A percentile compares a stretch with the other conserved stretches of the same genome.
Evolutionary conservation across 257 asterid genomes (phyloP).

Genomic region (Fraxinus cuspidata): DNA sequence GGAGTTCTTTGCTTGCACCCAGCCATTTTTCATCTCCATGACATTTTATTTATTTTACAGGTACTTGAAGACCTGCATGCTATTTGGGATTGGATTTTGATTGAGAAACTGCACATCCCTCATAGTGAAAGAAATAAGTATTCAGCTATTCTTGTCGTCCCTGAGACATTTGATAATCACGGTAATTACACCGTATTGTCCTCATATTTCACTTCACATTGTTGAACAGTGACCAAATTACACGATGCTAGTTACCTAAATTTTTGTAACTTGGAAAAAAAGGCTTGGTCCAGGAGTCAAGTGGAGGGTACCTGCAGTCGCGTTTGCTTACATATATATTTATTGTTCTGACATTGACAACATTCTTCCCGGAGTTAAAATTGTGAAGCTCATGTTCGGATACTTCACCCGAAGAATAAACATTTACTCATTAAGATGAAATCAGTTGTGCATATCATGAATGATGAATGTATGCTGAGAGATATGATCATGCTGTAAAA

Average conservation of each 20-base stretch:
- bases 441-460: conserved; percentile 6
- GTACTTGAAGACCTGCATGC: conserved; percentile 87
- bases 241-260: not conserved
- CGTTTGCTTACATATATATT: not conserved
- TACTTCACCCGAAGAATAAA: conserved; percentile 17
- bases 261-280: not conserved
- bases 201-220: conserved; percentile 19
- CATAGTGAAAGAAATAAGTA: conserved; percentile 66
- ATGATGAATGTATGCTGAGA: not conserved
- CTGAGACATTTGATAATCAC: conserved; percentile 90
- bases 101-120: conserved; percentile 68
- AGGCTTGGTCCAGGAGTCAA: not conserved
- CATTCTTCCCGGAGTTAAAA: conserved; percentile 13
- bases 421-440: not conserved
- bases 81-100: conserved; percentile 92
- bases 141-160: conserved; percentile 83
- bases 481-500: not conserved
- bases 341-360: not conserved
- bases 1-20: not conserved
- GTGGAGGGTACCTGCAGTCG: not conserved
- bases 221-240: conserved; percentile 3
- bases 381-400: not conserved
- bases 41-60: conserved; percentile 36
- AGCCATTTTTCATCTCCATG: conserved; percentile 7
- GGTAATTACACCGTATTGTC: conserved; percentile 48